Base-by-base conservation (phyloP, 176 grass and related monocot genomes). In the Oryza punctata region DNA sequence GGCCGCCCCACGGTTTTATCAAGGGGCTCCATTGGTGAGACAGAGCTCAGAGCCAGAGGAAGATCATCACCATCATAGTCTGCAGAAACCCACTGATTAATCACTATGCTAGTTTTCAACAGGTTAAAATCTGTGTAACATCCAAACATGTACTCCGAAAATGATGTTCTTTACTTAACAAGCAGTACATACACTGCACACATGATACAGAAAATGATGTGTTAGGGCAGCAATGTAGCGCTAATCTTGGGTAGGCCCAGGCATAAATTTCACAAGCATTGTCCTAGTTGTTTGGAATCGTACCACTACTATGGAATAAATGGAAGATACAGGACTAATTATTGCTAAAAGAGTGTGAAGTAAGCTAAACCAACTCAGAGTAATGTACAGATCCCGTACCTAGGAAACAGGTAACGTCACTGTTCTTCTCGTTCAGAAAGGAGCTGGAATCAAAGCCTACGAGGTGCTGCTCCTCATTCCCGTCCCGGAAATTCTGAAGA, bases 271-370 rank as follows among this genome's bases (percentile, higher is more conserved):
- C 69, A 50, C 63, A 52, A 79, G 27, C n/a, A 33, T 10, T 76
- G 89, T 90, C 80, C 85, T 84, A 33, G 89, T 57, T 9, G 64
- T 50, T 91, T 84, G 85, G 80, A 83, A 91, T 19, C 68, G 84
- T 86, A 86, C 84, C 27, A 44, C 30, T 57, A 70, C 18, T 24
- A 70, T 71, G 52, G 28, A 80, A 28, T 87, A 18, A 87, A 87
- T 90, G 88, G 35, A 15, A 87, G 6, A 9, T 46, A 40, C 12
- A 59, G 61, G 57, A 79, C 61, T 77, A 35, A 73, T 63, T 5
- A 68, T 57, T 57, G 37, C 63, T 12, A 66, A 15, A 12, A 33
- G 70, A 41, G 78, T 63, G 67, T 63, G 67, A 78, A 82, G 60
- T 38, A 90, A 79, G 79, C 23, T 3, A 70, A 70, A 63, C 63